Percentiles rank a stretch among this genome's conserved stretches.
phyloP scores from a whole-genome alignment of 1,139 yeast species.

The Geotrichum bryndzae region DNA sequence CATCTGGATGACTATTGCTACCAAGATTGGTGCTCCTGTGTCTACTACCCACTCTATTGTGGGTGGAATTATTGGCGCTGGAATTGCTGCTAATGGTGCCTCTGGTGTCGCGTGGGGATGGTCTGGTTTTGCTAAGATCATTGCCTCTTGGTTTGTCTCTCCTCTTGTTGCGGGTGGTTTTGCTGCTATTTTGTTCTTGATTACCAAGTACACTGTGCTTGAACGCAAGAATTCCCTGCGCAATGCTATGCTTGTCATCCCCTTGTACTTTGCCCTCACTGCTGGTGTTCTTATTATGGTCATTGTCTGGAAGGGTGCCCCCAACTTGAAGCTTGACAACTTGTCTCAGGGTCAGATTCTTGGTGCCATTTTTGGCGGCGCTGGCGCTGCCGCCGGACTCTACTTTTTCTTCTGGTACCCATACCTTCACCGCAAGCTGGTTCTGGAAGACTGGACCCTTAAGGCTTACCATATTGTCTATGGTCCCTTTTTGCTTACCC shows the following conservation, averaged over 20 bases:
- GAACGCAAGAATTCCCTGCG: conserved; percentile 51
- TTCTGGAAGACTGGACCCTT: conserved; percentile 63
- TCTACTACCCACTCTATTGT: conserved; percentile 77
- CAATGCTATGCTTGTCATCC: conserved; percentile 55
- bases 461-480: conserved; percentile 49
- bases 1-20: conserved; percentile 62
- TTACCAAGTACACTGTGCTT: conserved; percentile 55
- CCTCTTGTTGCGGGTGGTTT: conserved; percentile 65
- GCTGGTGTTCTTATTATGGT: conserved; percentile 58
- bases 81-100: conserved; percentile 65
- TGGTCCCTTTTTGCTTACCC: conserved; percentile 53
- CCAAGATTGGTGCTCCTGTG: conserved; percentile 64
- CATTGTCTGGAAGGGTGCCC: conserved; percentile 68
- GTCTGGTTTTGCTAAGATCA: conserved; percentile 64
- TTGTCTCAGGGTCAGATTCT: conserved; percentile 47
- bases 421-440: conserved; percentile 54
- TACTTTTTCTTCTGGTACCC: conserved; percentile 58
- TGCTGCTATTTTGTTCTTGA: conserved; percentile 52
- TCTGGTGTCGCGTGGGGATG: conserved; percentile 65
- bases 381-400: conserved; percentile 48
- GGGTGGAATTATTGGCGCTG: conserved; percentile 71
- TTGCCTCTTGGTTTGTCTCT: conserved; percentile 79
- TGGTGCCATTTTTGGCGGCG: conserved; percentile 59
- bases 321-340: conserved; percentile 50
- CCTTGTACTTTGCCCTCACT: conserved; percentile 55